Evolutionary conservation across 805 yeast species (phyloP).

Genomic region (Zygosaccharomyces pseudorouxii): DNA sequence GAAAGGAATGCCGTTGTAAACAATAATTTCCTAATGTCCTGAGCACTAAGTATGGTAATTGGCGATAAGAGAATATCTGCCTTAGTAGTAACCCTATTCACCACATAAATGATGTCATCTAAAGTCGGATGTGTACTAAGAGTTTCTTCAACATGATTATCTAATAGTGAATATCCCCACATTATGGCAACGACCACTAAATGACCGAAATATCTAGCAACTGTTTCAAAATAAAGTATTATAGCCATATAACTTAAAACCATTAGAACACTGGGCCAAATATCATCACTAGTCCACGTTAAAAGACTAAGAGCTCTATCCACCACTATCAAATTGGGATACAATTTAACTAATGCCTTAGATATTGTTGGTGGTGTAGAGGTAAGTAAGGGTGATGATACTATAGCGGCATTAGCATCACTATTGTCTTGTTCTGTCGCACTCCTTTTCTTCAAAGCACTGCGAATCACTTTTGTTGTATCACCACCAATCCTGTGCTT

Average conservation of each 20-base stretch:
- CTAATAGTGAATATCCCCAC: constrained; percentile 55
- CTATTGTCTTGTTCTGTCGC: constrained; percentile 9
- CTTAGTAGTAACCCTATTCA: constrained; percentile 69
- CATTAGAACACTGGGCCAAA: constrained; percentile 65
- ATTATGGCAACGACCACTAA: constrained; percentile 58
- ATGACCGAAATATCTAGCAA: constrained; percentile 81
- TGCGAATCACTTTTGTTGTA: constrained; percentile 25
- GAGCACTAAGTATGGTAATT: constrained; percentile 69
- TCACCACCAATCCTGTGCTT: constrained; percentile 29
- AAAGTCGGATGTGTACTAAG: constrained; percentile 70
- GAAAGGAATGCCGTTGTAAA: constrained; percentile 83
- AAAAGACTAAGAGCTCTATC: constrained; percentile 65
- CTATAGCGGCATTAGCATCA: constrained; percentile 16
- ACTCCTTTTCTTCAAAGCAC: constrained; percentile 25
- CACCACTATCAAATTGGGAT: constrained; percentile 75
- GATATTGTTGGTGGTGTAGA: constrained; percentile 91
- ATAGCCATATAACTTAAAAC: constrained; percentile 43
- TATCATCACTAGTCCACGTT: constrained; percentile 89
- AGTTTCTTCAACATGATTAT: constrained; percentile 51
- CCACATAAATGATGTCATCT: constrained; percentile 76
- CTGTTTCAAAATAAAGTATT: constrained; percentile 72
- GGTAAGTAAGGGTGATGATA: constrained; percentile 74
- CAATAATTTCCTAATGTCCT: constrained; percentile 73
- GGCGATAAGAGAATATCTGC: constrained; percentile 78
- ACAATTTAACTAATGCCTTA: constrained; percentile 72